A percentile compares a stretch with the other conserved stretches of the same genome.
phyloP scores from a whole-genome alignment of 2,329 filamentous ascomycete genomes.

The Venturia asperata region DNA sequence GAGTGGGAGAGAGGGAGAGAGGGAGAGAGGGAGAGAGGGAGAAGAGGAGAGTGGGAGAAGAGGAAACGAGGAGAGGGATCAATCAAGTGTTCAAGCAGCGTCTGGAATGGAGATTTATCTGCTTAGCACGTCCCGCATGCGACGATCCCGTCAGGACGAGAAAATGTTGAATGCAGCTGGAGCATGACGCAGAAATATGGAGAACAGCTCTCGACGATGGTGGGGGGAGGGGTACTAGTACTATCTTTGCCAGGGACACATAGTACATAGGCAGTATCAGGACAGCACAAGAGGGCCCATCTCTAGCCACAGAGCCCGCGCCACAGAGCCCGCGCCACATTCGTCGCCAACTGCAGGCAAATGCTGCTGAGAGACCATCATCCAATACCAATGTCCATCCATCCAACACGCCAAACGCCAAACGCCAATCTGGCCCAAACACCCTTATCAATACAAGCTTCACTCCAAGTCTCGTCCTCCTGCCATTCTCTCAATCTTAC shows the following conservation, averaged over 20 bases:
- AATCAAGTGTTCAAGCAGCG: neutral
- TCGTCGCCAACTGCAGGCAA: too few relatives aligned
- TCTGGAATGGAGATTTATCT: neutral
- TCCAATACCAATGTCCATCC: neutral
- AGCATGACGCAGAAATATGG: constrained; percentile 5
- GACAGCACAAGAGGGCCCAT: too few relatives aligned
- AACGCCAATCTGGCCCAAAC: neutral
- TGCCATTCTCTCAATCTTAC: constrained; percentile 83
- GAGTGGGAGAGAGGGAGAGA: neutral
- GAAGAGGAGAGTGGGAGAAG: neutral
- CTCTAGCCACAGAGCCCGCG: too few relatives aligned
- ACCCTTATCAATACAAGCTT: neutral
- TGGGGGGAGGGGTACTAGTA: too few relatives aligned
- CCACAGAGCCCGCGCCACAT: too few relatives aligned
- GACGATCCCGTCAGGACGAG: neutral
- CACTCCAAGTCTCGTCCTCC: constrained; percentile 31
- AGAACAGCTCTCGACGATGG: neutral
- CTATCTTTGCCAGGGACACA: too few relatives aligned
- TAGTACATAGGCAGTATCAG: too few relatives aligned
- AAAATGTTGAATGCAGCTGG: neutral
- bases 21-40: too few relatives aligned
- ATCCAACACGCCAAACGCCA: neutral
- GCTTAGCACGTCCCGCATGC: neutral
- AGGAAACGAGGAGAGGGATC: neutral
- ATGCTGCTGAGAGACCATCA: too few relatives aligned